Evolutionary conservation across 352 stramenopile species (phyloP).

Genomic region (Saprolegnia parasitica): DNA sequence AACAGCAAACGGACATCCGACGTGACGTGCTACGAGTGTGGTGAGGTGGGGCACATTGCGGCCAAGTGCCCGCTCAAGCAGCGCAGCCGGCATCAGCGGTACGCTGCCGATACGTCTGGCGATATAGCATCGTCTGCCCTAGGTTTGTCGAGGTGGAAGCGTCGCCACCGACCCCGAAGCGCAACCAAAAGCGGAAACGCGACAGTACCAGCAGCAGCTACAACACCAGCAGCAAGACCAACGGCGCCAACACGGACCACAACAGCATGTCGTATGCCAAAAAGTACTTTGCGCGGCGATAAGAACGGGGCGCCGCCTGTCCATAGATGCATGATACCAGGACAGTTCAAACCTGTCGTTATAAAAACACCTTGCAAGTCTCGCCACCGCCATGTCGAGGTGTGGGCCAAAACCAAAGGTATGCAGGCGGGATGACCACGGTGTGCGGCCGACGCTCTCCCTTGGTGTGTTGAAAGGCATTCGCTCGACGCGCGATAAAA

Average conservation of each 20-base stretch:
- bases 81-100: constrained; percentile 1
- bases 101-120: constrained; percentile 1
- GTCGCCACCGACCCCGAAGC: constrained; percentile 49
- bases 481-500: too few relatives aligned
- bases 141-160: not conserved
- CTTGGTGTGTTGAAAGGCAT: too few relatives aligned
- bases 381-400: too few relatives aligned
- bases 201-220: constrained; percentile 37
- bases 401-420: too few relatives aligned
- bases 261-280: constrained; percentile 31
- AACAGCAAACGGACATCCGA: constrained; percentile 41
- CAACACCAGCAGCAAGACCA: constrained; percentile 34
- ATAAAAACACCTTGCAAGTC: too few relatives aligned
- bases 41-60: constrained; percentile 62
- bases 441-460: too few relatives aligned
- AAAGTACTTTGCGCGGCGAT: constrained; percentile 12
- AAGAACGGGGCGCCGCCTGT: not conserved
- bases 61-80: constrained; percentile 55
- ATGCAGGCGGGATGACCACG: too few relatives aligned
- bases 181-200: constrained; percentile 41
- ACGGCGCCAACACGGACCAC: constrained; percentile 42
- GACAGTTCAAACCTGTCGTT: too few relatives aligned
- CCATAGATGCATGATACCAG: not conserved
- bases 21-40: constrained; percentile 61
- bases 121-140: constrained; percentile 32